Evolutionary conservation across 2,329 filamentous ascomycete species (phyloP).

Genomic region (Paramyrothecium roridum): DNA sequence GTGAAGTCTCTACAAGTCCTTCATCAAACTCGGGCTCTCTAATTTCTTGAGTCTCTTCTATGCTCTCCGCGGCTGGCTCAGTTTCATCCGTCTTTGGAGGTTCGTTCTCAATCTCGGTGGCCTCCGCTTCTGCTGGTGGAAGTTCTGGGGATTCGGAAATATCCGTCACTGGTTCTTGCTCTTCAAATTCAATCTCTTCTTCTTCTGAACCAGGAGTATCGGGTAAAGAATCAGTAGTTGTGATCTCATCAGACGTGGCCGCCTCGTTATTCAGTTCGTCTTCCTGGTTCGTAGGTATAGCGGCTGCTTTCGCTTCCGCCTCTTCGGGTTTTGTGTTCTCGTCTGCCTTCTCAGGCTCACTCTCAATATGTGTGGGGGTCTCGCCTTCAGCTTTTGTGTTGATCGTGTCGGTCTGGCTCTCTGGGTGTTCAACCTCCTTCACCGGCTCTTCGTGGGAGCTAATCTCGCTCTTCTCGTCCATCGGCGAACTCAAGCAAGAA

Average conservation of each 20-base stretch:
- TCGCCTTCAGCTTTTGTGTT: background rate
- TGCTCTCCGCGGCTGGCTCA: background rate
- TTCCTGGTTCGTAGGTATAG: too few species aligned
- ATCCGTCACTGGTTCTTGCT: background rate
- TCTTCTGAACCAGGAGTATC: background rate
- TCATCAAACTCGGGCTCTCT: background rate
- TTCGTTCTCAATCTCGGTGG: too few species aligned
- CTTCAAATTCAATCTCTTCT: background rate
- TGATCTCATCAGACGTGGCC: too few species aligned
- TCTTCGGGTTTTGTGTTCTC: background rate
- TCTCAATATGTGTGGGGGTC: too few species aligned
- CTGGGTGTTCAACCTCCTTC: constrained; percentile 2
- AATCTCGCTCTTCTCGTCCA: constrained; percentile 31
- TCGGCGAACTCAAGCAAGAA: constrained; percentile 38
- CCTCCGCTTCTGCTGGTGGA: too few species aligned
- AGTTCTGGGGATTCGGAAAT: too few species aligned
- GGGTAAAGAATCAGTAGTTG: too few species aligned
- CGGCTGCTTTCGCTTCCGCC: background rate
- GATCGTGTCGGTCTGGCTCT: background rate
- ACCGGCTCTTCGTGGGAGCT: constrained; percentile 14
- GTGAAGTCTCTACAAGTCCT: too few species aligned
- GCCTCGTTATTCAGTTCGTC: too few species aligned
- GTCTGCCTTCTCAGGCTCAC: background rate
- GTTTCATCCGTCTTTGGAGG: background rate
- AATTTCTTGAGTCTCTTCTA: background rate